These are phyloP conservation scores for Kappamyces sp. DNA, from an alignment of 192 early-diverging fungal genomes.

Conservation along the genomic window DNA sequence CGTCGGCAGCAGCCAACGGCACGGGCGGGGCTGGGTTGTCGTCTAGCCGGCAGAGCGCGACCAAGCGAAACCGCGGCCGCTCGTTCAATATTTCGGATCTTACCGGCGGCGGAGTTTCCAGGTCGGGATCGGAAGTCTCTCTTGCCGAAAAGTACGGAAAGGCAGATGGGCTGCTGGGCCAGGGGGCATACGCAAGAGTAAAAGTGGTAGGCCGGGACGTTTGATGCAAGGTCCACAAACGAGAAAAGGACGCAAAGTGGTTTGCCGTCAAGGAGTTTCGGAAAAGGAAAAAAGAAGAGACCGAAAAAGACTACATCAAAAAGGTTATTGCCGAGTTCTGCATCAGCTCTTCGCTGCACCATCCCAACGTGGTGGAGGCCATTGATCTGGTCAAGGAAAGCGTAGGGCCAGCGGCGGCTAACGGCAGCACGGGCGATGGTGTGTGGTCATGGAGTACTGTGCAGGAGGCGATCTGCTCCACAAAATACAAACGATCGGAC, in stretches of 20 bases:
- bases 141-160: slow-evolving; percentile 49
- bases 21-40: too few species aligned
- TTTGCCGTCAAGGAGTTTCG: slow-evolving; percentile 70
- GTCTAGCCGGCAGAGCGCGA: too few species aligned
- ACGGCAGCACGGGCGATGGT: slow-evolving; percentile 36
- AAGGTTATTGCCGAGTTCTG: slow-evolving; percentile 95
- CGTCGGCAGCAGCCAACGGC: too few species aligned
- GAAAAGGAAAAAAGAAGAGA: slow-evolving; percentile 77
- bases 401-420: slow-evolving; percentile 33
- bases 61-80: too few species aligned
- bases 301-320: slow-evolving; percentile 89
- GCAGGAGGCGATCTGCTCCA: slow-evolving; percentile 47
- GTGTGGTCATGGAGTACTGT: slow-evolving; percentile 54
- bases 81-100: too few species aligned
- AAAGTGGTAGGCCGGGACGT: slow-evolving; percentile 26
- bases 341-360: slow-evolving; percentile 87
- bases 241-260: slow-evolving; percentile 43
- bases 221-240: slow-evolving; percentile 28
- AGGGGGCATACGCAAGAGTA: slow-evolving; percentile 47
- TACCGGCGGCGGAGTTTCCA: too few species aligned
- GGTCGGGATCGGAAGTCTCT: slow-evolving; percentile 32
- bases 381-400: slow-evolving; percentile 87
- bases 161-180: slow-evolving; percentile 36
- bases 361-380: slow-evolving; percentile 88
- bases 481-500: slow-evolving; percentile 25